Conservation (phyloP, 148 eudicot species). For the Rhododendron griersonianum region DNA sequence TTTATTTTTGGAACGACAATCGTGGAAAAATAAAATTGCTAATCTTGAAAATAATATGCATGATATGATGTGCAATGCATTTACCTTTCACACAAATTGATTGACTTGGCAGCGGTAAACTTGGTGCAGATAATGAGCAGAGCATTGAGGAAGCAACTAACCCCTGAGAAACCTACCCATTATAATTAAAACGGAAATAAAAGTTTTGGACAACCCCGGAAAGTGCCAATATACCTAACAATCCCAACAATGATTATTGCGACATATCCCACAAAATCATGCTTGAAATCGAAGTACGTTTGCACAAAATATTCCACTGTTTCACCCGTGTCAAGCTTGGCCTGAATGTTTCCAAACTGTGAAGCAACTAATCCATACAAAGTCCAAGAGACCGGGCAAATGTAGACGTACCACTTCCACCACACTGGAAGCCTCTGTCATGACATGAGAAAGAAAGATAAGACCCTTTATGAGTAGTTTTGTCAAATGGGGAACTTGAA, state of each 20-base stretch:
- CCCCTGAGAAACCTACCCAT: no score
- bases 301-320: conserved; percentile 30
- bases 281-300: conserved; percentile 45
- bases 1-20: no score
- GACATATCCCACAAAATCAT: conserved; percentile 41
- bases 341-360: conserved; percentile 43
- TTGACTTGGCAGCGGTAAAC: no score
- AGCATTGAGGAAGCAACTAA: no score
- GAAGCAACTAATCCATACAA: conserved; percentile 56
- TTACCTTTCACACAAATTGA: no score
- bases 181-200: no score
- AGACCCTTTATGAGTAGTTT: background rate
- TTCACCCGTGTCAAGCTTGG: conserved; percentile 22
- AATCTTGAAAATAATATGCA: no score
- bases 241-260: conserved; percentile 36
- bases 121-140: no score
- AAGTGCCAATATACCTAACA: no score
- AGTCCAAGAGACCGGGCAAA: conserved; percentile 56
- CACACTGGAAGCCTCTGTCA: conserved; percentile 37
- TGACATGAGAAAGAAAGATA: background rate
- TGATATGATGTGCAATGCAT: no score
- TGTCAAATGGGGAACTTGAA: background rate
- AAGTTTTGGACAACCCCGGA: no score
- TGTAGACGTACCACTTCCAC: conserved; percentile 74
- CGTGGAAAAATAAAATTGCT: no score